Conservation (phyloP, 2,329 filamentous ascomycete species). For the Neofusicoccum umdonicola region DNA sequence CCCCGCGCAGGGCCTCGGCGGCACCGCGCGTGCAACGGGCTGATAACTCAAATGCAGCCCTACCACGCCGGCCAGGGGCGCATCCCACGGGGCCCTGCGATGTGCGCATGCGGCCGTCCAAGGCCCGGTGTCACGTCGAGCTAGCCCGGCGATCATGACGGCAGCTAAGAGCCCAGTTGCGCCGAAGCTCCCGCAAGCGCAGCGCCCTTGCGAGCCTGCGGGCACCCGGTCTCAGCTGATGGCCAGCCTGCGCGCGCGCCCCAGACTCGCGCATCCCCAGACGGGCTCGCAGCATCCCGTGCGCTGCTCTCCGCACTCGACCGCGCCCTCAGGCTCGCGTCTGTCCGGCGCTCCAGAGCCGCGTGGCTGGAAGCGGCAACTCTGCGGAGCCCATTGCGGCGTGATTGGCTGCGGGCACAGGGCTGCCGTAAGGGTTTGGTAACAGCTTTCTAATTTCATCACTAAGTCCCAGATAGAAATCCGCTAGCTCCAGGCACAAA, state of each 20-base stretch:
- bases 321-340: not conserved
- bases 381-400: not conserved
- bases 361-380: not conserved
- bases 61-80: not conserved
- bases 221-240: not conserved
- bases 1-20: not conserved
- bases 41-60: constrained; percentile 2
- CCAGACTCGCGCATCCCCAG: not conserved
- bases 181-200: not conserved
- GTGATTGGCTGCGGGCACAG: not conserved
- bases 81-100: not conserved
- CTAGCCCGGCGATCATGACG: constrained; percentile 10
- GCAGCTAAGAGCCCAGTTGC: not conserved
- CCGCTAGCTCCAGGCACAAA: constrained; percentile 14
- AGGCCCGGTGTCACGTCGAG: too few species aligned
- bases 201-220: too few species aligned
- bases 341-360: not conserved
- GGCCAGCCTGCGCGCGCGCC: not conserved
- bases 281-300: not conserved
- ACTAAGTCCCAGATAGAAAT: constrained; percentile 13
- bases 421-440: not conserved
- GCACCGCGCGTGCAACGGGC: not conserved
- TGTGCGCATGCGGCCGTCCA: too few species aligned
- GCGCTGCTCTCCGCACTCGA: constrained; percentile 4
- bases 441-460: constrained; percentile 18